Evolutionary conservation across 768 basidiomycete species (phyloP), one percentile per base, ranked within the genome.

Genomic region (Tulasnella sp.): DNA sequence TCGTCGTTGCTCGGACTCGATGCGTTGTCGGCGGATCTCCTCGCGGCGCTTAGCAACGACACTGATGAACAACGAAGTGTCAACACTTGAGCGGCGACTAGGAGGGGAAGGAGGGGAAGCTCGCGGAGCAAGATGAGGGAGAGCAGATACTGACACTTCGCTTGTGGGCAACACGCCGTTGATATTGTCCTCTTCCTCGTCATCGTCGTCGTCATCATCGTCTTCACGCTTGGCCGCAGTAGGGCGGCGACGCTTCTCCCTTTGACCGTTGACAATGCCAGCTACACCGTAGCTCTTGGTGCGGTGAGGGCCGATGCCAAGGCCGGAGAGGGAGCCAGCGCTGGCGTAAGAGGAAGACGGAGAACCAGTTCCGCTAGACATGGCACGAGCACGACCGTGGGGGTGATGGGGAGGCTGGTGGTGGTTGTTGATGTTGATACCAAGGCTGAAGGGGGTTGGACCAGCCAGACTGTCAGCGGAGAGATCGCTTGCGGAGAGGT

Each of bases 1-100:
- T 63, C 91, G 79, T 63, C 89, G 76, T 75, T 93, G 86, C 74
- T 91, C 88, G 23, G 87, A 89, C 75, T 91, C 88, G 73, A 91
- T 91, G 71, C 88, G 86, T 74, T 90, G 87, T 67, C 82, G 81
- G 68, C 88, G 86, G 65, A 91, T 86, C 56, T 86, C 86, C 75
- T 91, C 88, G 67, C 88, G 85, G 70, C 87, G 86, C 56, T 61
- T 57, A 42, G 55, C 59, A 42, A 61, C 60, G 37, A 45, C 59
- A 46, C 59, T 60, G 59, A 49, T 48, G 37, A 58, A 42, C 48
- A 49, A 50, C 23, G 49, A 52, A 36, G 50, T 54, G 52, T 54
- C 52, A 54, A 40, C 34, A 40, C 52, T 54, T 40, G 52, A 39
- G 29, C 52, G 52, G 25, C 36, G 55, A 57, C 42, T 34, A 27